A percentile compares a stretch with the other conserved stretches of the same genome.
These are phyloP conservation scores for Trichocladium uniseriatum DNA, from an alignment of 495 filamentous ascomycete species.

Conservation along the genomic window DNA sequence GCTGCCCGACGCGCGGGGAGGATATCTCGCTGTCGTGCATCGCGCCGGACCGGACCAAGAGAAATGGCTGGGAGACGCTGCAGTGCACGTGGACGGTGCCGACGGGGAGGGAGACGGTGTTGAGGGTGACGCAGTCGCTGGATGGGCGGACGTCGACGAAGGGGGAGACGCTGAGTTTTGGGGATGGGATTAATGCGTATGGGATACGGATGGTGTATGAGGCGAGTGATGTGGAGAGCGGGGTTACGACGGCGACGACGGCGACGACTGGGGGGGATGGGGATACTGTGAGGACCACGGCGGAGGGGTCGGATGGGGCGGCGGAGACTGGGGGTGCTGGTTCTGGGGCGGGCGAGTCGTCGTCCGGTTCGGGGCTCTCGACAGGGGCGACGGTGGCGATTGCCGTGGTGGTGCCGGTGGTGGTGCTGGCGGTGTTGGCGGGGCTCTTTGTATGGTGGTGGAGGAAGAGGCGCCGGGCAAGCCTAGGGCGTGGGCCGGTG, in stretches of 20 bases:
- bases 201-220: constrained; percentile 6
- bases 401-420: background rate
- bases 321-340: no score
- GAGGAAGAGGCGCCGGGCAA: background rate
- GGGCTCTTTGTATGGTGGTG: background rate
- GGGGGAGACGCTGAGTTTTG: background rate
- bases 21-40: constrained; percentile 9
- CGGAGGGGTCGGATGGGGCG: no score
- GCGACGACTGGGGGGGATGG: no score
- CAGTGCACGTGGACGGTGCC: constrained; percentile 8
- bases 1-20: constrained; percentile 4
- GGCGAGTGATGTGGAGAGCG: background rate
- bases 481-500: no score
- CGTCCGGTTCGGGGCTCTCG: background rate
- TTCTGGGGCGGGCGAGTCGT: no score
- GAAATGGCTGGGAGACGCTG: background rate
- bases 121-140: background rate
- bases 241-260: no score
- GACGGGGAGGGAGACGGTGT: background rate
- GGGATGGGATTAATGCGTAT: constrained; percentile 4
- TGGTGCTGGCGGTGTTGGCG: background rate
- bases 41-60: background rate
- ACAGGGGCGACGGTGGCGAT: background rate
- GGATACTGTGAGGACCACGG: no score
- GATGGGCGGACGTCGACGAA: constrained; percentile 1